These are phyloP conservation scores for Metschnikowia shivogae DNA, from an alignment of 805 yeast genomes.

Conservation along the genomic window DNA sequence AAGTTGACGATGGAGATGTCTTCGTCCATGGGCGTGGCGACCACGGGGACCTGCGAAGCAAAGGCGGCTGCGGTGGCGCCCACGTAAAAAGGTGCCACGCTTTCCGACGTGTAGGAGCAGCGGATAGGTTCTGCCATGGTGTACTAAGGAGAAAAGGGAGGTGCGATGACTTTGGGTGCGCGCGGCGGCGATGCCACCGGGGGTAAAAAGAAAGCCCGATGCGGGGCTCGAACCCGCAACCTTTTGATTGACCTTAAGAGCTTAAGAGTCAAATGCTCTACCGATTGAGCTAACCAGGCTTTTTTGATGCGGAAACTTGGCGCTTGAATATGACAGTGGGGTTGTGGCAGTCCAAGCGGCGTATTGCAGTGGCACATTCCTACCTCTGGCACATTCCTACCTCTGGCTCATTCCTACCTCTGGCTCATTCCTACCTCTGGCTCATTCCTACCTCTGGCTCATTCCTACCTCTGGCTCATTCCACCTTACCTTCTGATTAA, in stretches of 20 bases:
- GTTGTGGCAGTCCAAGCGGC: no score
- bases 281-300: conserved; percentile 22
- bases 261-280: conserved; percentile 21
- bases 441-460: no score
- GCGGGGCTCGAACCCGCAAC: conserved; percentile 24
- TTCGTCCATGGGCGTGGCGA: conserved; percentile 80
- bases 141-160: background rate
- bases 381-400: no score
- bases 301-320: background rate
- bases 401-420: no score
- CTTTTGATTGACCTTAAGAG: conserved; percentile 20
- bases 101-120: conserved; percentile 19
- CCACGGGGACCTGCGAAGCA: conserved; percentile 53
- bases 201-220: conserved; percentile 17
- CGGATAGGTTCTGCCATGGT: conserved; percentile 17
- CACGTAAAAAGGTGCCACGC: conserved; percentile 77
- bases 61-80: conserved; percentile 78
- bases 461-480: no score
- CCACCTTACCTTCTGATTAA: background rate
- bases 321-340: background rate
- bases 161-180: background rate
- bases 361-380: no score
- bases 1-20: conserved; percentile 69
- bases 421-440: no score
- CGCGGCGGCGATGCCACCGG: conserved; percentile 12